phyloP scores from a whole-genome alignment of 2,329 filamentous ascomycete species.

The Hymenoscyphus occultus region DNA sequence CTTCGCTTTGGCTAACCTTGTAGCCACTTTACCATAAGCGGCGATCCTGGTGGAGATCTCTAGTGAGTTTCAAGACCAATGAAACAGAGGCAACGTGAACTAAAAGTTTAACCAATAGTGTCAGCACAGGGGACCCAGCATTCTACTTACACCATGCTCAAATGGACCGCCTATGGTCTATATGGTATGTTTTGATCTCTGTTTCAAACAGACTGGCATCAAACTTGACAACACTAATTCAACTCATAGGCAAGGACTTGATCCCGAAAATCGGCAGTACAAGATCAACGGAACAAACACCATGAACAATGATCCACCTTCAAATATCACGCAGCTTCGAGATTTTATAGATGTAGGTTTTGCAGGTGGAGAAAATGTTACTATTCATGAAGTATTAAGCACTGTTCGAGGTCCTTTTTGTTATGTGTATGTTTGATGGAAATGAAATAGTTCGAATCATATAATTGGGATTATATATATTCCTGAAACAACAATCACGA shows the following conservation, averaged over 20 bases:
- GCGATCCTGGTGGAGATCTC: slow-evolving; percentile 45
- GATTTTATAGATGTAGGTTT: slow-evolving; percentile 11
- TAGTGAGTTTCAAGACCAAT: slow-evolving; percentile 19
- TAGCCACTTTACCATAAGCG: slow-evolving; percentile 40
- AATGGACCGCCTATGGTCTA: slow-evolving; percentile 36
- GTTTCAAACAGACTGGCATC: background rate
- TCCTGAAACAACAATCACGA: background rate
- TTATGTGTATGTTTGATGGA: slow-evolving; percentile 14
- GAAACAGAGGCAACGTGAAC: background rate
- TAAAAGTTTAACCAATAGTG: slow-evolving; percentile 14
- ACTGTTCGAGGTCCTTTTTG: slow-evolving; percentile 17
- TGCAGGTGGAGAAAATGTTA: slow-evolving; percentile 10
- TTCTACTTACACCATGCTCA: slow-evolving; percentile 47
- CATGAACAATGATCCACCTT: slow-evolving; percentile 40
- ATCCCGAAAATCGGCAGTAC: slow-evolving; percentile 31
- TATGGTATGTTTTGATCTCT: slow-evolving; percentile 6
- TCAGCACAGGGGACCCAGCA: slow-evolving; percentile 43
- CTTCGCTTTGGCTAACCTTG: background rate
- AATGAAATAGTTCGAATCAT: background rate
- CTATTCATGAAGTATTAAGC: slow-evolving; percentile 17
- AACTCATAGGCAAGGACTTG: slow-evolving; percentile 17
- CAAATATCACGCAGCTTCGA: slow-evolving; percentile 24
- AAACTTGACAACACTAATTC: background rate
- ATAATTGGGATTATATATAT: background rate
- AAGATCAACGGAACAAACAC: slow-evolving; percentile 40